Evolutionary conservation across 1,284 basidiomycete genomes (phyloP).

Genomic region (Moniliophthora roreri): DNA sequence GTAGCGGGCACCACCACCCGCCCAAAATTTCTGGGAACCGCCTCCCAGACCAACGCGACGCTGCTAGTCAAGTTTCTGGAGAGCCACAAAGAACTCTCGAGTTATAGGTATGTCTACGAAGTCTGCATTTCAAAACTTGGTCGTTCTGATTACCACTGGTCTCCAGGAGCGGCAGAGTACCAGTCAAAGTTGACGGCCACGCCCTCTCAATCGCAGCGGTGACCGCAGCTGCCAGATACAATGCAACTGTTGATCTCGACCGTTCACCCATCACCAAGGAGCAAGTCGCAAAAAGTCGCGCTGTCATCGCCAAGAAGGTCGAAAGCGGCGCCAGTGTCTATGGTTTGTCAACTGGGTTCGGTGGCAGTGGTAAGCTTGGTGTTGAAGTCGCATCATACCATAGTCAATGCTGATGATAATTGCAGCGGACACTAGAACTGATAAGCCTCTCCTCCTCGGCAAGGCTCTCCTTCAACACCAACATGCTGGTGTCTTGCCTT

Average conservation of each 20-base stretch:
- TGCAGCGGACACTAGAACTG: constrained; percentile 68
- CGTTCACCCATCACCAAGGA: constrained; percentile 43
- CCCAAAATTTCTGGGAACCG: neutral
- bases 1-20: neutral
- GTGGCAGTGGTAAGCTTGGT: constrained; percentile 60
- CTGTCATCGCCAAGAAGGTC: constrained; percentile 67
- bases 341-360: constrained; percentile 83
- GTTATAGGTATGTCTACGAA: constrained; percentile 45
- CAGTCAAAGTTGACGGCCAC: constrained; percentile 67
- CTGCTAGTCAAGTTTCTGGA: constrained; percentile 50
- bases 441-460: constrained; percentile 66
- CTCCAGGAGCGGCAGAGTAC: constrained; percentile 49
- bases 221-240: constrained; percentile 67
- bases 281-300: constrained; percentile 57
- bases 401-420: neutral
- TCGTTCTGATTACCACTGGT: neutral
- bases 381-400: neutral
- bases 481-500: constrained; percentile 67
- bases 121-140: neutral
- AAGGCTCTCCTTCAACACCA: constrained; percentile 80
- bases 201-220: constrained; percentile 73
- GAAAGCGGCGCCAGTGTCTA: constrained; percentile 70
- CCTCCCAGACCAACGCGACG: constrained; percentile 16
- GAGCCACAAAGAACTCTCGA: constrained; percentile 50
- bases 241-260: constrained; percentile 54